Conservation (phyloP, 805 yeast species). For the Monosporozyma unispora region DNA sequence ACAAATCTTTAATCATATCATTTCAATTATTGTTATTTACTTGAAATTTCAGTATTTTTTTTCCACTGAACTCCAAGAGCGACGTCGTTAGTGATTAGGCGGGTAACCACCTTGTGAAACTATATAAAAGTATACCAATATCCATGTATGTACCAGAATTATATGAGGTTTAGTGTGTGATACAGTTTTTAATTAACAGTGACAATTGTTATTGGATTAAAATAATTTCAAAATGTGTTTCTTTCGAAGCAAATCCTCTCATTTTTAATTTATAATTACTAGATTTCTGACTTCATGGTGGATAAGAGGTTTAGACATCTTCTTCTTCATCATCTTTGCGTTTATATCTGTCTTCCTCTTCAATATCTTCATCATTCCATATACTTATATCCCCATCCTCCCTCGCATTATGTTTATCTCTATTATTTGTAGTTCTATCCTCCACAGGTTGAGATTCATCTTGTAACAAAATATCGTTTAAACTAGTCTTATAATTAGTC, state of each 20-base stretch:
- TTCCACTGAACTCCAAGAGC: not conserved
- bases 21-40: not conserved
- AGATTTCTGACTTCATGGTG: too few species aligned
- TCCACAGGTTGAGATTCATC: not conserved
- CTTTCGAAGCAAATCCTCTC: too few species aligned
- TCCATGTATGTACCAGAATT: not conserved
- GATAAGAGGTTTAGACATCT: too few species aligned
- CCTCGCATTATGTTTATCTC: not conserved
- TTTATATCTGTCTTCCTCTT: not conserved
- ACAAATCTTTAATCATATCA: not conserved
- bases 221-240: too few species aligned
- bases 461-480: constrained; percentile 4
- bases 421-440: not conserved
- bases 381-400: not conserved
- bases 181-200: too few species aligned
- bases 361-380: constrained; percentile 5
- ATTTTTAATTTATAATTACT: too few species aligned
- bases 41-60: not conserved
- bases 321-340: not conserved
- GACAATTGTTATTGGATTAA: too few species aligned
- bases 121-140: not conserved
- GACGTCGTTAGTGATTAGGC: not conserved
- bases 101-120: not conserved
- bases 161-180: not conserved
- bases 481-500: constrained; percentile 18